Conservation (phyloP, 2,329 filamentous ascomycete genomes). For the Phialophora verrucosa region DNA sequence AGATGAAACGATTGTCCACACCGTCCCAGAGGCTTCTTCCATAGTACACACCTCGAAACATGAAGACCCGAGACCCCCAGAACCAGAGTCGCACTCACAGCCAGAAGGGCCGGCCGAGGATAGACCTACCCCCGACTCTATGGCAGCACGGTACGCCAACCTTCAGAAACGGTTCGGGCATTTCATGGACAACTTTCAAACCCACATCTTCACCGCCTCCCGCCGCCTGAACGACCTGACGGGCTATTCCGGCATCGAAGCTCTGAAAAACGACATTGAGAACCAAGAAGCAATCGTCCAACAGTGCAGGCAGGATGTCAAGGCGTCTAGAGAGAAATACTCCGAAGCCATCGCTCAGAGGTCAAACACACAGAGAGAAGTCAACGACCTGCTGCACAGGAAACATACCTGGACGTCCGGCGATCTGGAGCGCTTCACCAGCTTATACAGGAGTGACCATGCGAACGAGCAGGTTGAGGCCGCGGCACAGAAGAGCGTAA, state of each 20-base stretch:
- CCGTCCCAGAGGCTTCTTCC: slow-evolving; percentile 37
- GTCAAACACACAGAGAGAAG: slow-evolving; percentile 89
- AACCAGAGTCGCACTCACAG: slow-evolving; percentile 42
- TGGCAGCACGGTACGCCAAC: slow-evolving; percentile 60
- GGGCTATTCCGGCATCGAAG: slow-evolving; percentile 89
- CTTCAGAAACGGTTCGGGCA: slow-evolving; percentile 65
- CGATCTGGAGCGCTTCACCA: slow-evolving; percentile 93
- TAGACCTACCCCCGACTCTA: slow-evolving; percentile 58
- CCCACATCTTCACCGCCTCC: slow-evolving; percentile 81
- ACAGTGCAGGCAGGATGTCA: slow-evolving; percentile 67
- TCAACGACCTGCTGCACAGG: slow-evolving; percentile 88
- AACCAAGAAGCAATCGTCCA: slow-evolving; percentile 64
- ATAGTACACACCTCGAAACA: slow-evolving; percentile 33
- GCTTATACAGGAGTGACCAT: slow-evolving; percentile 89
- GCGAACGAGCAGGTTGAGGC: slow-evolving; percentile 85
- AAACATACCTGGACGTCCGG: slow-evolving; percentile 88
- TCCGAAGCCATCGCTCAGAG: slow-evolving; percentile 82
- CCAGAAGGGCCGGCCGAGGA: slow-evolving; percentile 19
- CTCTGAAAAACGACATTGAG: slow-evolving; percentile 78
- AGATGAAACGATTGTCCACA: slow-evolving; percentile 39
- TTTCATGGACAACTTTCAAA: slow-evolving; percentile 88
- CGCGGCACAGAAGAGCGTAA: slow-evolving; percentile 72
- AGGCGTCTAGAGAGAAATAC: slow-evolving; percentile 74
- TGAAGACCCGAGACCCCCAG: slow-evolving; percentile 11
- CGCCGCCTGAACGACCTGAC: slow-evolving; percentile 93